Percentiles rank a stretch among this genome's conserved stretches.
These are phyloP conservation scores for Pichia cactophila DNA, from an alignment of 1,139 yeast genomes.

Conservation along the genomic window DNA sequence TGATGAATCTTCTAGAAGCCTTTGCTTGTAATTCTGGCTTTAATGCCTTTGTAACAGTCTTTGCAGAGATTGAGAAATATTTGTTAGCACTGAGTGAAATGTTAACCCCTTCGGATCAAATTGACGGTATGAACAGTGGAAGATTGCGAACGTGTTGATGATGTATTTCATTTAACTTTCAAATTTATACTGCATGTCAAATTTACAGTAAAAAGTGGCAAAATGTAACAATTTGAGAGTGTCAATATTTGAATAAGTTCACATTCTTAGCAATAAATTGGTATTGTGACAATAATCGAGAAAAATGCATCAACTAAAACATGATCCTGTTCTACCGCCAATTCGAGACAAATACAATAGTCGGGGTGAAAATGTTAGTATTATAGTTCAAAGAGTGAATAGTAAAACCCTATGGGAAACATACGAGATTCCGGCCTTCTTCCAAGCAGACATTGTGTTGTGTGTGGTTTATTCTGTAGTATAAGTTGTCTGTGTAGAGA, in stretches of 20 bases:
- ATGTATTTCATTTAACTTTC: neutral
- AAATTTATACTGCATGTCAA: too few species aligned
- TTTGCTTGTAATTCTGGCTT: conserved; percentile 78
- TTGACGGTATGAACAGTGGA: neutral
- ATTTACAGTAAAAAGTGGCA: too few species aligned
- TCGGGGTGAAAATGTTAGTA: neutral
- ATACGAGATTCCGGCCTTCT: conserved; percentile 76
- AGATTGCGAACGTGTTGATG: neutral
- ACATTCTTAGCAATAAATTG: too few species aligned
- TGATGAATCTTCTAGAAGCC: conserved; percentile 65
- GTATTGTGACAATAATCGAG: too few species aligned
- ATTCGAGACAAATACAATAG: neutral
- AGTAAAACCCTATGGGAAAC: conserved; percentile 11
- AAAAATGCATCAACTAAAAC: neutral
- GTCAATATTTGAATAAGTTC: too few species aligned
- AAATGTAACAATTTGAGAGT: too few species aligned
- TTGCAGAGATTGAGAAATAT: conserved; percentile 87
- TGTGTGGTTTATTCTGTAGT: neutral
- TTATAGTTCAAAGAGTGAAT: neutral
- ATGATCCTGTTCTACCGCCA: neutral
- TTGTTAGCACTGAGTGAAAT: conserved; percentile 54
- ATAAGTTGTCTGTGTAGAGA: neutral
- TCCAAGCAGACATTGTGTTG: conserved; percentile 55
- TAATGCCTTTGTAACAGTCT: conserved; percentile 79
- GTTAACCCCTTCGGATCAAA: neutral